A percentile compares a stretch with the other conserved stretches of the same genome.
These are phyloP conservation scores for Triticum turgidum DNA, from an alignment of 176 grass and related monocot species.

Conservation along the genomic window DNA sequence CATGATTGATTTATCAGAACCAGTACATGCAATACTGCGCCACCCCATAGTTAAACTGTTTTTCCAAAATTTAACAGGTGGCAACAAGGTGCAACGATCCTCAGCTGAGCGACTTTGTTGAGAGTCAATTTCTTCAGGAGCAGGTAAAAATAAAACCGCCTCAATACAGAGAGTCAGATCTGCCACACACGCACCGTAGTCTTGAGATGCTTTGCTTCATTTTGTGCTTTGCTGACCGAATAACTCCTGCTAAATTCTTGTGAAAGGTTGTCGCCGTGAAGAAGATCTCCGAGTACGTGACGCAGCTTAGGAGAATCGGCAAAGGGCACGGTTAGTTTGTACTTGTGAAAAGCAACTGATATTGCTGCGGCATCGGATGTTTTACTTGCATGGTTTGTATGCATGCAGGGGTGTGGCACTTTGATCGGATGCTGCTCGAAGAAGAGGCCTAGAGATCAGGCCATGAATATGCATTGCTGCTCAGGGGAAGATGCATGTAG, in stretches of 20 bases:
- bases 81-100: conserved; percentile 16
- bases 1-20: not conserved
- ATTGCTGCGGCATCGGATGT: not conserved
- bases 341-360: not conserved
- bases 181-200: not conserved
- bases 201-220: not conserved
- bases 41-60: not conserved
- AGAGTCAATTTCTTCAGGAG: conserved; percentile 12
- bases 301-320: conserved; percentile 11
- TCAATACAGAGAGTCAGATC: not conserved
- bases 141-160: not conserved
- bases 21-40: not conserved
- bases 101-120: conserved; percentile 7
- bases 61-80: not conserved
- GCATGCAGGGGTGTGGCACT: conserved; percentile 12
- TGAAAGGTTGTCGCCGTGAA: not conserved
- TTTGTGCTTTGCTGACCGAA: not conserved
- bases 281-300: conserved; percentile 5
- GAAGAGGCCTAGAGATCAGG: not conserved
- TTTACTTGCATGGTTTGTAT: not conserved
- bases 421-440: conserved; percentile 14
- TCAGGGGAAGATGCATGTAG: not conserved
- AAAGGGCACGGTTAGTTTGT: conserved; percentile 7
- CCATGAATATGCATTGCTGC: not conserved
- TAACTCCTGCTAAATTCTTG: not conserved